phyloP scores from a whole-genome alignment of 2,329 filamentous ascomycete genomes.

The Plectosphaerella cucumerina region DNA sequence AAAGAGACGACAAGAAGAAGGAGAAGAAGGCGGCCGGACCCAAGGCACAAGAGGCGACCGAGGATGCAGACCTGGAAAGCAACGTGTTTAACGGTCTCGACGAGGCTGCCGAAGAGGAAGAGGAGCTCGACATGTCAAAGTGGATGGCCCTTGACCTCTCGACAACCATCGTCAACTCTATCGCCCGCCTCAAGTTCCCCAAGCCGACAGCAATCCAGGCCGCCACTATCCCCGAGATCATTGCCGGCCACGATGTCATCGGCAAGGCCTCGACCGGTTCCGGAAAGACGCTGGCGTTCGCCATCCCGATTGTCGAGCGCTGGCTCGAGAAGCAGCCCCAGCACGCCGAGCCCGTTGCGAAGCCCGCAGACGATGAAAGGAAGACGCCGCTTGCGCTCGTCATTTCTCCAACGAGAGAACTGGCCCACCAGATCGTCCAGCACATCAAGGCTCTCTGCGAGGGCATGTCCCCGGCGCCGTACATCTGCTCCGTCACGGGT shows the following conservation, averaged over 20 bases:
- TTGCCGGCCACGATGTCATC: slow-evolving; percentile 83
- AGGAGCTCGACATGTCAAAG: slow-evolving; percentile 67
- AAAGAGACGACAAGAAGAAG: slow-evolving; percentile 15
- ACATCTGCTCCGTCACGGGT: slow-evolving; percentile 85
- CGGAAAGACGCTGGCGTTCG: slow-evolving; percentile 93
- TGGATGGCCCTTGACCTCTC: slow-evolving; percentile 77
- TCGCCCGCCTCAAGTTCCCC: slow-evolving; percentile 75
- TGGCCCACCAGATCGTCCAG: slow-evolving; percentile 85
- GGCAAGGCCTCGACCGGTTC: slow-evolving; percentile 96
- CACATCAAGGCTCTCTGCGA: slow-evolving; percentile 75
- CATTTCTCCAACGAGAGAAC: slow-evolving; percentile 84
- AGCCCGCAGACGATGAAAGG: slow-evolving; percentile 22
- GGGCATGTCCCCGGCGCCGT: slow-evolving; percentile 55
- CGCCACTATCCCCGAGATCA: slow-evolving; percentile 74
- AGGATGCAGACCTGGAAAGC: slow-evolving; percentile 36
- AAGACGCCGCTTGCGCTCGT: slow-evolving; percentile 69
- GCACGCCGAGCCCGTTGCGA: neutral
- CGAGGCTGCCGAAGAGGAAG: slow-evolving; percentile 51
- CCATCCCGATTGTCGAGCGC: slow-evolving; percentile 84
- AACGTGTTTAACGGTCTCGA: slow-evolving; percentile 54
- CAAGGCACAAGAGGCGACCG: slow-evolving; percentile 27
- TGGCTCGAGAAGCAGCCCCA: slow-evolving; percentile 55
- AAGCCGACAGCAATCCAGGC: slow-evolving; percentile 80
- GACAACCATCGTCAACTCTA: slow-evolving; percentile 62
- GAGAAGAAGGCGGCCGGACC: slow-evolving; percentile 13